phyloP scores from a whole-genome alignment of 2,329 filamentous ascomycete species.

The Trichoderma polysporum region DNA sequence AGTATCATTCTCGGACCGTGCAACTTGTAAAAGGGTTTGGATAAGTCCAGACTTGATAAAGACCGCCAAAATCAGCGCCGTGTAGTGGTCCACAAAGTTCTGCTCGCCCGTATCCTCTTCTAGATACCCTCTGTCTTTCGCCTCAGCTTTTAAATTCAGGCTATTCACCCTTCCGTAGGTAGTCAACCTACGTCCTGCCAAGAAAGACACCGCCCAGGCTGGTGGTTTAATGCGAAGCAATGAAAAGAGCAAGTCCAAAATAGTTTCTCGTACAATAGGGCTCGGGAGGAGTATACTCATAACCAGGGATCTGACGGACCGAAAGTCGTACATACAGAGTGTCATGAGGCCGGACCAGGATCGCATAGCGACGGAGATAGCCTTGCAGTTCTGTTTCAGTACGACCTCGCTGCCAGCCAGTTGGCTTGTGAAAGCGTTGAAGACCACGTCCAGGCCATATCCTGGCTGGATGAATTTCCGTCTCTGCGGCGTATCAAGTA shows the following conservation, averaged over 20 bases:
- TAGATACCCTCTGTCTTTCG: constrained; percentile 51
- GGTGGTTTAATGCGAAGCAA: constrained; percentile 82
- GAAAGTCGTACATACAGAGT: constrained; percentile 83
- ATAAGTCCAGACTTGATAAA: constrained; percentile 80
- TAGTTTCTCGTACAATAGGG: constrained; percentile 64
- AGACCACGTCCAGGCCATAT: constrained; percentile 83
- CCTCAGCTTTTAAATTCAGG: constrained; percentile 69
- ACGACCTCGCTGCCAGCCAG: constrained; percentile 57
- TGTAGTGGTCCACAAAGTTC: constrained; percentile 92
- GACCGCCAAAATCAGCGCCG: constrained; percentile 79
- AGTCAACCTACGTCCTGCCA: constrained; percentile 87
- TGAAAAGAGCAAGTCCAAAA: constrained; percentile 82
- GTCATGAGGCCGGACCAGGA: constrained; percentile 92
- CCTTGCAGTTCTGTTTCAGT: constrained; percentile 83
- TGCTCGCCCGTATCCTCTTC: constrained; percentile 71
- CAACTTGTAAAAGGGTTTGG: constrained; percentile 60
- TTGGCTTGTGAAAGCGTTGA: constrained; percentile 91
- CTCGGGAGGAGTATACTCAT: constrained; percentile 61
- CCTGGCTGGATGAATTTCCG: constrained; percentile 83
- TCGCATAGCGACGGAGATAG: constrained; percentile 87
- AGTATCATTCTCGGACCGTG: constrained; percentile 65
- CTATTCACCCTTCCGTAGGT: constrained; percentile 95
- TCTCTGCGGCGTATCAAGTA: constrained; percentile 79
- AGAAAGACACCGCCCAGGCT: constrained; percentile 91
- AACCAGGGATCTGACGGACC: constrained; percentile 76